These are phyloP conservation scores for Salvia rosmarinus DNA, from an alignment of 257 asterid genomes.

Conservation along the genomic window DNA sequence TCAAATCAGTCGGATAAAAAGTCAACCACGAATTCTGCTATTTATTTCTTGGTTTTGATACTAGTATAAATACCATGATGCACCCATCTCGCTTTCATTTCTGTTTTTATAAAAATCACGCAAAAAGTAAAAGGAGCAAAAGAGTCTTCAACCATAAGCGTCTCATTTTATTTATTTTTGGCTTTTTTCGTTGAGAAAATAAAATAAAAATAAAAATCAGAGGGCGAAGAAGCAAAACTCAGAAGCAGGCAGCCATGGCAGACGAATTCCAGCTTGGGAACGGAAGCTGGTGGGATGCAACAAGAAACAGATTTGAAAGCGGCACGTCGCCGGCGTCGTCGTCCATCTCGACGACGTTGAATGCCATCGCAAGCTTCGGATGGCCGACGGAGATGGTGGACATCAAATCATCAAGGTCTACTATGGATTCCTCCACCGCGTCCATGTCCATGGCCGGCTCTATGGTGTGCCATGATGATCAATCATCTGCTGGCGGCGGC, in stretches of 20 bases:
- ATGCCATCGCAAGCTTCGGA: conserved; percentile 53
- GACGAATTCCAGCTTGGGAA: too few species aligned
- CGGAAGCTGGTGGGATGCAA: conserved; percentile 81
- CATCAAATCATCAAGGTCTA: conserved; percentile 51
- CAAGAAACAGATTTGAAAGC: conserved; percentile 54
- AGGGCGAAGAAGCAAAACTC: too few species aligned
- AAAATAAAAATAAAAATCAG: too few species aligned
- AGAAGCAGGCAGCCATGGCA: too few species aligned
- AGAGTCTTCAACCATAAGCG: too few species aligned
- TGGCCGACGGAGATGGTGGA: conserved; percentile 70
- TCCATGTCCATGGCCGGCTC: conserved; percentile 34
- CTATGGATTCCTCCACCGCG: conserved; percentile 45
- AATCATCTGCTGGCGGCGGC: conserved; percentile 24
- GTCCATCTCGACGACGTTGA: conserved; percentile 49
- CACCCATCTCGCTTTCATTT: conserved; percentile 53
- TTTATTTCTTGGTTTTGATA: conserved; percentile 28
- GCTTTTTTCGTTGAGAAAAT: too few species aligned
- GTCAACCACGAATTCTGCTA: conserved; percentile 71
- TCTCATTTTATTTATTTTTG: too few species aligned
- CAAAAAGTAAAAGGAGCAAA: too few species aligned
- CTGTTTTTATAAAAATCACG: too few species aligned
- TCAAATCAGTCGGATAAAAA: conserved; percentile 55
- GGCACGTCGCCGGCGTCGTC: conserved; percentile 47
- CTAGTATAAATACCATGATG: conserved; percentile 61
- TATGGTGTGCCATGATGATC: conserved; percentile 24